A percentile compares a stretch with the other conserved stretches of the same genome.
phyloP scores from a whole-genome alignment of 805 yeast genomes.

The Helenozyma baotianmanensis region DNA sequence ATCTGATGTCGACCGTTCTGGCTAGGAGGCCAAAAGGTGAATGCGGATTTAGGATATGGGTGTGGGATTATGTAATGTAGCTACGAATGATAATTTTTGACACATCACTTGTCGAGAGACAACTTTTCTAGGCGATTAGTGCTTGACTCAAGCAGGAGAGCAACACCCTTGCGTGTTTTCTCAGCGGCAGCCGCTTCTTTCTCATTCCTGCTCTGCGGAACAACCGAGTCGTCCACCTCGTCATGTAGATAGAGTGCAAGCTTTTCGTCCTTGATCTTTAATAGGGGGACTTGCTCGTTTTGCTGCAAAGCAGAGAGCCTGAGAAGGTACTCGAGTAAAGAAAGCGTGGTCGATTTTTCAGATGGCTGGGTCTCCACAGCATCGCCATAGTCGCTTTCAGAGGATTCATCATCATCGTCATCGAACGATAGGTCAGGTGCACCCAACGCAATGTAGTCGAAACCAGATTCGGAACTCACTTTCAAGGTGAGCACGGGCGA shows the following conservation, averaged over 20 bases:
- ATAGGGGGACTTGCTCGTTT: conserved; percentile 50
- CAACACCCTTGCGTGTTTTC: conserved; percentile 13
- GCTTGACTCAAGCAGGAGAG: conserved; percentile 27
- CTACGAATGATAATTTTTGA: no score
- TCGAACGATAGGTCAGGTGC: conserved; percentile 15
- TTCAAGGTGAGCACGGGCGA: conserved; percentile 68
- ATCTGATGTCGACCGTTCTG: no score
- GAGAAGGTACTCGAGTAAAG: conserved; percentile 60
- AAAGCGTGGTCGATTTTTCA: conserved; percentile 34
- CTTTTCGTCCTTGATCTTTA: conserved; percentile 62
- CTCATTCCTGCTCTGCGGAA: conserved; percentile 17
- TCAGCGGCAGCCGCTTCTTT: conserved; percentile 8
- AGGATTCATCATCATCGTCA: conserved; percentile 23
- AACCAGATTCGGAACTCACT: conserved; percentile 12
- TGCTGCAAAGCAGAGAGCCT: conserved; percentile 58
- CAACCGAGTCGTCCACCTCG: conserved; percentile 32
- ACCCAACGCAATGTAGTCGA: conserved; percentile 21
- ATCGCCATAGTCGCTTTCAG: conserved; percentile 6
- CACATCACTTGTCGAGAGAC: no score
- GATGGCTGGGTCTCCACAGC: conserved; percentile 2
- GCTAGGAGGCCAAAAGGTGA: no score
- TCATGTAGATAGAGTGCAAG: conserved; percentile 57
- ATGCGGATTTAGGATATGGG: no score
- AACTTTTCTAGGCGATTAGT: conserved; percentile 29
- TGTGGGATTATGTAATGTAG: no score